A percentile compares a stretch with the other conserved stretches of the same genome.
These are phyloP conservation scores for Triticum aestivum DNA, from an alignment of 176 grass and related monocot species.

Conservation along the genomic window IWGSC_CS_RefSeq_v2.1 NC_057810.1:698319447-698319946, in stretches of 20 bases:
- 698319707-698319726: background rate
- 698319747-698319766: background rate
- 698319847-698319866: background rate
- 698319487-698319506: too few species aligned
- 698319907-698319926: background rate
- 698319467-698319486: too few species aligned
- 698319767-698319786: background rate
- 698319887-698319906: conserved; percentile 23
- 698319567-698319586: background rate
- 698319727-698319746: background rate
- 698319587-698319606: background rate
- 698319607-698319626: background rate
- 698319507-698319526: too few species aligned
- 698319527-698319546: too few species aligned
- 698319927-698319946: background rate
- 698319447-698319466: too few species aligned
- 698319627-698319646: background rate
- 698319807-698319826: conserved; percentile 6
- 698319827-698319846: conserved; percentile 20
- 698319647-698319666: background rate
- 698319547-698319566: background rate
- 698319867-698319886: conserved; percentile 2
- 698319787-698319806: background rate
- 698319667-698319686: background rate
- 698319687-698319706: background rate